Percentiles rank a stretch among this genome's conserved stretches.
These are phyloP conservation scores for Coniella vitis DNA, from an alignment of 2,329 filamentous ascomycete species.

Conservation along the genomic window DNA sequence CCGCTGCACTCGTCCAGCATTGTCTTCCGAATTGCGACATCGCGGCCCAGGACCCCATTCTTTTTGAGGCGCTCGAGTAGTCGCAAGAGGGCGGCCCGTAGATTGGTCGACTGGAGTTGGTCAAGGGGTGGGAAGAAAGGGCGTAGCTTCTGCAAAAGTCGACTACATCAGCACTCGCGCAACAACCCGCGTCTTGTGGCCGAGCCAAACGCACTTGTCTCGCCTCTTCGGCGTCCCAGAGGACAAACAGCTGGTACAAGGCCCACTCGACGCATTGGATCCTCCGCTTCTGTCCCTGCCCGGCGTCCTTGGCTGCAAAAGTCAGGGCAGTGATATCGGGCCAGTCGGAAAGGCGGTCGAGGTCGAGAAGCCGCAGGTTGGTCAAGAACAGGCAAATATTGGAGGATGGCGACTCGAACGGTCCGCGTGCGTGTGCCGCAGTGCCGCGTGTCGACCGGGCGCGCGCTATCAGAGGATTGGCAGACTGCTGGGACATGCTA, in stretches of 20 bases:
- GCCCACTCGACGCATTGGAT: conserved; percentile 84
- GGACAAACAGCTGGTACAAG: conserved; percentile 75
- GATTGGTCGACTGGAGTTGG: conserved; percentile 82
- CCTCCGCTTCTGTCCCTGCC: conserved; percentile 72
- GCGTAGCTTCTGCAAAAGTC: conserved; percentile 63
- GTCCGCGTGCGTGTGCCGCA: background rate
- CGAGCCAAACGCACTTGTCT: conserved; percentile 51
- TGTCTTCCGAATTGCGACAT: conserved; percentile 78
- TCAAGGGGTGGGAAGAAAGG: conserved; percentile 89
- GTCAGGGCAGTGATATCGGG: conserved; percentile 64
- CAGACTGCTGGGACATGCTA: too few species aligned
- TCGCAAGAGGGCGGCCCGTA: conserved; percentile 77
- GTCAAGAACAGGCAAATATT: conserved; percentile 66
- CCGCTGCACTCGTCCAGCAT: conserved; percentile 97
- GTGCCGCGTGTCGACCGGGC: conserved; percentile 10
- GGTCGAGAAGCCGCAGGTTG: conserved; percentile 74
- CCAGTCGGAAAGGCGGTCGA: conserved; percentile 74
- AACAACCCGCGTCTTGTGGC: background rate
- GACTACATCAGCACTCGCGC: conserved; percentile 4
- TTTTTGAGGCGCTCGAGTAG: conserved; percentile 82
- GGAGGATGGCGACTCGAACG: conserved; percentile 29
- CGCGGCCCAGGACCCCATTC: conserved; percentile 71
- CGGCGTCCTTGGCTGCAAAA: conserved; percentile 59
- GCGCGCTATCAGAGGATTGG: conserved; percentile 3
- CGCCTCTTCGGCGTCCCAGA: conserved; percentile 76